These are phyloP conservation scores for Gracilaria caudata DNA, from an alignment of 23 red algal genomes.

Conservation along the genomic window DNA sequence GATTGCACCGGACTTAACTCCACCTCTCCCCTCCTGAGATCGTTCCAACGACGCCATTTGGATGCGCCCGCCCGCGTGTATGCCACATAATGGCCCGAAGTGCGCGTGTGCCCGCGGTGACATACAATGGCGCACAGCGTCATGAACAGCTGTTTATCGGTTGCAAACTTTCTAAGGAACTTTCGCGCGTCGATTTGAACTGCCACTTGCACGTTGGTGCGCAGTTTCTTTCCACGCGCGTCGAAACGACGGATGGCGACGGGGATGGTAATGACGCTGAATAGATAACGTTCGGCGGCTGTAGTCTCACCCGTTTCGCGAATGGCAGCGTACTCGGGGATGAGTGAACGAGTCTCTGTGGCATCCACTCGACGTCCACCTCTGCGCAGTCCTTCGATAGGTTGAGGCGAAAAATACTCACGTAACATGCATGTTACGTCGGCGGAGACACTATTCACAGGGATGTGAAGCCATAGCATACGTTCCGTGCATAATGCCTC, in stretches of 20 bases:
- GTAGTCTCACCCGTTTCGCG: slow-evolving; percentile 57
- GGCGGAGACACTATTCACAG: not conserved
- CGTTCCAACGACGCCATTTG: slow-evolving; percentile 68
- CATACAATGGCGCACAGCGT: slow-evolving; percentile 56
- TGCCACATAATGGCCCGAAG: slow-evolving; percentile 65
- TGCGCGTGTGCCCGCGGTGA: slow-evolving; percentile 35
- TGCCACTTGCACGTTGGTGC: not conserved
- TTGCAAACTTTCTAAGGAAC: not conserved
- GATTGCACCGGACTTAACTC: not conserved
- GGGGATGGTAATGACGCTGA: slow-evolving; percentile 54
- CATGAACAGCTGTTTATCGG: not conserved
- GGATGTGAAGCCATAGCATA: slow-evolving; percentile 57
- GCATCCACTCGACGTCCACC: slow-evolving; percentile 37
- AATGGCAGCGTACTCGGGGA: slow-evolving; percentile 59
- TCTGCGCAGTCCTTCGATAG: slow-evolving; percentile 34
- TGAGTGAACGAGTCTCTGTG: slow-evolving; percentile 17
- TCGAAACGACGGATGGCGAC: slow-evolving; percentile 65
- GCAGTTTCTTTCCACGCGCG: slow-evolving; percentile 20
- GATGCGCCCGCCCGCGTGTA: slow-evolving; percentile 46
- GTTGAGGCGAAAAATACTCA: slow-evolving; percentile 41
- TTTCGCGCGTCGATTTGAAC: slow-evolving; percentile 23
- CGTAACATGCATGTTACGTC: slow-evolving; percentile 9
- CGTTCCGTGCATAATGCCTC: slow-evolving; percentile 45
- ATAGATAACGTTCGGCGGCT: slow-evolving; percentile 33
- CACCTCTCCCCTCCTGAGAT: slow-evolving; percentile 31